phyloP scores from a whole-genome alignment of 305 asterid genomes.

The Euphrasia arctica region DNA sequence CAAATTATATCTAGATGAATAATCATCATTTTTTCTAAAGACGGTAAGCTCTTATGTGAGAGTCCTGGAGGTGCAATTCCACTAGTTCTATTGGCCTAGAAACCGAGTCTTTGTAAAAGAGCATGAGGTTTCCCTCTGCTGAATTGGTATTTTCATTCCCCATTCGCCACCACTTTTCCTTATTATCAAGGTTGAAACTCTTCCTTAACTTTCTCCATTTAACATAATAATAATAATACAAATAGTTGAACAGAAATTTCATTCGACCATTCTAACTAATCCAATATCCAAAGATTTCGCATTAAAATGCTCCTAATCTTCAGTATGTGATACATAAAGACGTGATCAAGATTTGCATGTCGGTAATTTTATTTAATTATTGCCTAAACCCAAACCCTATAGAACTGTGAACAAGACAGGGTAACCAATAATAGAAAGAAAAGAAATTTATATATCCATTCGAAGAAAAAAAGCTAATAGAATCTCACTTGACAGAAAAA shows the following conservation, averaged over 20 bases:
- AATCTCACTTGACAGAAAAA: conserved; percentile 59
- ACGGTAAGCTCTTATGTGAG: too few relatives aligned
- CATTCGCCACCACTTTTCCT: neutral
- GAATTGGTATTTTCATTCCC: too few relatives aligned
- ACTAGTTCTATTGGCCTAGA: too few relatives aligned
- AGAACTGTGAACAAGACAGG: conserved; percentile 6
- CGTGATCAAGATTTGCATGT: too few relatives aligned
- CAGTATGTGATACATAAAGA: too few relatives aligned
- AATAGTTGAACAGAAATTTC: neutral
- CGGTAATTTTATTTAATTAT: too few relatives aligned
- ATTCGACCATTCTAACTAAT: neutral
- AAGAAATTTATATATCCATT: neutral
- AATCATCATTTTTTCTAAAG: neutral
- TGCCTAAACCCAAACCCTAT: neutral
- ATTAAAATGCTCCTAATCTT: too few relatives aligned
- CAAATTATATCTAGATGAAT: neutral
- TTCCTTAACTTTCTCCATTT: neutral
- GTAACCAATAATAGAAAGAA: conserved; percentile 3
- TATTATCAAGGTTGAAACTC: neutral
- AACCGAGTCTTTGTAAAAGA: too few relatives aligned
- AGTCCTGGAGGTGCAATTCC: too few relatives aligned
- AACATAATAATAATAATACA: neutral
- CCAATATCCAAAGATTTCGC: conserved; percentile 3
- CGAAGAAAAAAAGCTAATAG: conserved; percentile 10
- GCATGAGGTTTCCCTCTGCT: too few relatives aligned